Evolutionary conservation across 192 early-diverging fungal species (phyloP).

Genomic region (Rhizoclosmatium sp.): DNA sequence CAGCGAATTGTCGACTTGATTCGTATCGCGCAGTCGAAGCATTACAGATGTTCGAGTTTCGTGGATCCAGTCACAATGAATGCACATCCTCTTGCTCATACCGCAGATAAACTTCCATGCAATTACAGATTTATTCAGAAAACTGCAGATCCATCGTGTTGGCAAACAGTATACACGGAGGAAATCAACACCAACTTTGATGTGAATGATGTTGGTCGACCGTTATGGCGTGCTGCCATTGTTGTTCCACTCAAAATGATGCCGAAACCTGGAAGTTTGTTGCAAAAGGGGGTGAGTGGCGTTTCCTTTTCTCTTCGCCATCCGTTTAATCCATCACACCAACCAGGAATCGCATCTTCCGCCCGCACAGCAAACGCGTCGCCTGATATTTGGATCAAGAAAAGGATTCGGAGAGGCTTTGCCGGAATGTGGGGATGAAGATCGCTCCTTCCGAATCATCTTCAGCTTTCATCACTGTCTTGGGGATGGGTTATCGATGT

Average conservation of each 20-base stretch:
- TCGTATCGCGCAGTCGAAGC: conserved; percentile 40
- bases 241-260: conserved; percentile 41
- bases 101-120: conserved; percentile 47
- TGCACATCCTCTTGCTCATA: conserved; percentile 40
- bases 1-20: conserved; percentile 49
- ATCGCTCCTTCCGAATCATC: conserved; percentile 43
- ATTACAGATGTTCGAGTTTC: conserved; percentile 41
- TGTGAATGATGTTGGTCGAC: conserved; percentile 35
- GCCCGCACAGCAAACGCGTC: neutral
- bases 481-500: conserved; percentile 56
- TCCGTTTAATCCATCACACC: neutral
- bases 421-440: no score
- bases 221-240: conserved; percentile 49
- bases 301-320: neutral
- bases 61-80: conserved; percentile 46
- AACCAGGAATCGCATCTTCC: neutral
- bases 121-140: conserved; percentile 34
- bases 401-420: no score
- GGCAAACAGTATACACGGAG: conserved; percentile 41
- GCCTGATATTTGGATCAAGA: no score
- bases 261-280: conserved; percentile 10
- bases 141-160: conserved; percentile 14
- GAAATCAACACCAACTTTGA: conserved; percentile 57
- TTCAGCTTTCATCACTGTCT: conserved; percentile 61
- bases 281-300: neutral